Percentiles rank a stretch among this genome's conserved stretches.
phyloP scores from a whole-genome alignment of 495 filamentous ascomycete genomes.

The Podospora sp. region DNA sequence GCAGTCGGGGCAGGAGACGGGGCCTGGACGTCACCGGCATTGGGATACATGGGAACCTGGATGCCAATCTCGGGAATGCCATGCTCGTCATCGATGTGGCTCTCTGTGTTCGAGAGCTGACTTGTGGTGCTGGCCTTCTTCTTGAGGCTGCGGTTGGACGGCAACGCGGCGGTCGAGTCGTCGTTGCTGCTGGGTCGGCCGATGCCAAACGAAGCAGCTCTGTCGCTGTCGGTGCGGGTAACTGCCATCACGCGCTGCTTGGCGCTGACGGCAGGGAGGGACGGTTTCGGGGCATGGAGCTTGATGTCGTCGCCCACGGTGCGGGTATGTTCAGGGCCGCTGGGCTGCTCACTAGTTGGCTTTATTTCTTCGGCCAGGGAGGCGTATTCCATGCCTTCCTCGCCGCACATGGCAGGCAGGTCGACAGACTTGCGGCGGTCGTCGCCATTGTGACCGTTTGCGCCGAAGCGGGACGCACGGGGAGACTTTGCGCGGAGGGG shows the following conservation, averaged over 20 bases:
- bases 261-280: slow-evolving; percentile 73
- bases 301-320: slow-evolving; percentile 80
- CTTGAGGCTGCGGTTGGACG: slow-evolving; percentile 51
- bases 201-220: slow-evolving; percentile 80
- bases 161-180: slow-evolving; percentile 36
- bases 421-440: slow-evolving; percentile 76
- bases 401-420: slow-evolving; percentile 82
- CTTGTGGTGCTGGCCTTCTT: slow-evolving; percentile 64
- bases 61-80: slow-evolving; percentile 90
- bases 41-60: slow-evolving; percentile 89
- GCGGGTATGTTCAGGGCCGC: slow-evolving; percentile 67
- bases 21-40: slow-evolving; percentile 95
- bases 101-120: slow-evolving; percentile 53
- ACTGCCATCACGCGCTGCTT: slow-evolving; percentile 78
- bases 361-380: slow-evolving; percentile 54
- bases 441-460: slow-evolving; percentile 52
- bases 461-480: slow-evolving; percentile 40
- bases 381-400: slow-evolving; percentile 89
- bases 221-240: slow-evolving; percentile 84
- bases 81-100: slow-evolving; percentile 65
- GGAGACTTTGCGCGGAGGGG: slow-evolving; percentile 36
- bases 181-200: slow-evolving; percentile 62
- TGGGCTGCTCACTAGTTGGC: slow-evolving; percentile 36
- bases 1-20: slow-evolving; percentile 73
- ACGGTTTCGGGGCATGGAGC: slow-evolving; percentile 89